Conservation (phyloP, 495 filamentous ascomycete genomes). For the Penicillium bialowiezense region DNA sequence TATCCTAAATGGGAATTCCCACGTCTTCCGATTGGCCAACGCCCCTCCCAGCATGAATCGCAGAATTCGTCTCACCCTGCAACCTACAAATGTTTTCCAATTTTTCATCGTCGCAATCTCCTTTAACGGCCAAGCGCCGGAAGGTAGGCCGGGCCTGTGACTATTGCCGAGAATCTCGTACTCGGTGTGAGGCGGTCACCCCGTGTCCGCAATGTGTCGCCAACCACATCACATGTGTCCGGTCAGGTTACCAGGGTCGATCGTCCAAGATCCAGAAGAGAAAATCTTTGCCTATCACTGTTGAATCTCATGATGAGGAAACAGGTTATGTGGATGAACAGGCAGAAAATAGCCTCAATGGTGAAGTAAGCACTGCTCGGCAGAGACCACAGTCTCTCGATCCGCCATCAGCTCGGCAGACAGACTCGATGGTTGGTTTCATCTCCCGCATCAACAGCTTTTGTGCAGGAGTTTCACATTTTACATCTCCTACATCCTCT, state of each 20-base stretch:
- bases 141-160: slow-evolving; percentile 28
- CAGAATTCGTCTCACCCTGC: background rate
- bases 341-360: no score
- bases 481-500: slow-evolving; percentile 8
- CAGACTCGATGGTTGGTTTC: slow-evolving; percentile 29
- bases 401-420: slow-evolving; percentile 9
- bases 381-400: background rate
- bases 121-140: slow-evolving; percentile 16
- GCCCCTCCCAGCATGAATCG: background rate
- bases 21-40: background rate
- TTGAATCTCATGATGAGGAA: background rate
- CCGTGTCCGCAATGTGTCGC: slow-evolving; percentile 26
- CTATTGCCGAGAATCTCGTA: slow-evolving; percentile 28
- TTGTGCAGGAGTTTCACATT: slow-evolving; percentile 24
- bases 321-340: no score
- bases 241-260: background rate
- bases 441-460: slow-evolving; percentile 29
- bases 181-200: slow-evolving; percentile 25
- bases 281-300: background rate
- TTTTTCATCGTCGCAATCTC: background rate
- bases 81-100: slow-evolving; percentile 3
- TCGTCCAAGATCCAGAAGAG: background rate
- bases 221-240: slow-evolving; percentile 22
- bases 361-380: background rate
- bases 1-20: no score